phyloP scores from a whole-genome alignment of 768 basidiomycete species.

The Pleurotus citrinopileatus region DNA sequence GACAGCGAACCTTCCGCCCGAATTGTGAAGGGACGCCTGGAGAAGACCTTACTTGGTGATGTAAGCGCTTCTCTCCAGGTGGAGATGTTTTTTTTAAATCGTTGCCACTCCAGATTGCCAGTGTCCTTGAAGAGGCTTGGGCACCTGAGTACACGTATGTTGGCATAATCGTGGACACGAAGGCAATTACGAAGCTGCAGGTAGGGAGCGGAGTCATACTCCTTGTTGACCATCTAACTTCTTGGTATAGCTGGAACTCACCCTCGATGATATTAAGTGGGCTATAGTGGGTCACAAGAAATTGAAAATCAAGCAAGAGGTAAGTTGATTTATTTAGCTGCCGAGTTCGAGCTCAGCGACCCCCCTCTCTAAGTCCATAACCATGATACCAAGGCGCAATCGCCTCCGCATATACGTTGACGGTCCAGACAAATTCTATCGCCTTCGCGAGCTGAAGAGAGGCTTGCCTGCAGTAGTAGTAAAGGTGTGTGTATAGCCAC shows the following conservation, averaged over 20 bases:
- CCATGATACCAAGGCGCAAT: conserved; percentile 68
- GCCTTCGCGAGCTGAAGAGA: conserved; percentile 83
- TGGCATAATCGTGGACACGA: conserved; percentile 86
- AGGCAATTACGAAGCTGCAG: conserved; percentile 87
- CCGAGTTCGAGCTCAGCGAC: background rate
- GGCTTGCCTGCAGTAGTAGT: conserved; percentile 84
- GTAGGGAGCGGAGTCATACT: conserved; percentile 29
- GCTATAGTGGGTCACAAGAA: conserved; percentile 85
- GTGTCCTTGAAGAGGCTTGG: conserved; percentile 95
- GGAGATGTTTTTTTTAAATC: background rate
- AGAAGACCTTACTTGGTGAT: conserved; percentile 93
- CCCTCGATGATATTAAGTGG: conserved; percentile 90
- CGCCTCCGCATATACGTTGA: conserved; percentile 81
- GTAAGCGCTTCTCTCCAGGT: conserved; percentile 50
- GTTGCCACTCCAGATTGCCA: conserved; percentile 61
- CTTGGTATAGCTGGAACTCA: conserved; percentile 94
- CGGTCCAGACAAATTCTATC: conserved; percentile 75
- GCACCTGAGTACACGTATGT: conserved; percentile 90
- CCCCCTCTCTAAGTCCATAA: conserved; percentile 54
- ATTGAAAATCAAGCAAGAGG: conserved; percentile 89
- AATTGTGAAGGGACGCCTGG: conserved; percentile 94
- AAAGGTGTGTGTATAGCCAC: conserved; percentile 50
- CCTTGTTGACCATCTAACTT: background rate
- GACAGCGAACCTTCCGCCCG: conserved; percentile 93
- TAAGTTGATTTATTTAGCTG: conserved; percentile 21